Conservation (phyloP, 768 basidiomycete genomes). For the Postia placenta region DNA sequence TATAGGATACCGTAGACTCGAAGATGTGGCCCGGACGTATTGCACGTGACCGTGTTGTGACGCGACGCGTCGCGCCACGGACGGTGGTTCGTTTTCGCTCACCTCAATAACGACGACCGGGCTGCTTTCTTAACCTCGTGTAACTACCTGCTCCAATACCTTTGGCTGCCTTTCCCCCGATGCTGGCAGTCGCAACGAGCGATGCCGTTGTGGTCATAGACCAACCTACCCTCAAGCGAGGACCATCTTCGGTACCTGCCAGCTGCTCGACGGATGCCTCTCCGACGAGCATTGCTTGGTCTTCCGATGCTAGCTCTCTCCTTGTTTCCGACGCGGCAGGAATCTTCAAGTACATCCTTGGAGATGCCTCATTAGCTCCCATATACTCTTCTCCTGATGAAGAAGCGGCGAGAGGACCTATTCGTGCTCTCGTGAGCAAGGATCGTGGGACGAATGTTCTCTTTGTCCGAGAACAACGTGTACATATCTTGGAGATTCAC, state of each 20-base stretch:
- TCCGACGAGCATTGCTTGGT: conserved; percentile 46
- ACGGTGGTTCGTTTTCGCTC: not conserved
- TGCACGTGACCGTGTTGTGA: too few relatives aligned
- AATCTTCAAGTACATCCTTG: conserved; percentile 50
- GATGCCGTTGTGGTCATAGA: conserved; percentile 45
- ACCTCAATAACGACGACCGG: not conserved
- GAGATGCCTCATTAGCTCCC: conserved; percentile 37
- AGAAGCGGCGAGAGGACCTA: too few relatives aligned
- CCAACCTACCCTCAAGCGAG: conserved; percentile 38
- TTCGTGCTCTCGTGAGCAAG: conserved; percentile 27
- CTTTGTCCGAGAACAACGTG: conserved; percentile 38
- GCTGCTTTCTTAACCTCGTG: not conserved
- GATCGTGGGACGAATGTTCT: conserved; percentile 37
- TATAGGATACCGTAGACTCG: too few relatives aligned
- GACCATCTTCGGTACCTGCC: conserved; percentile 21
- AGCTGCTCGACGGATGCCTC: conserved; percentile 7
- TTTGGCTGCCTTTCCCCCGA: conserved; percentile 15
- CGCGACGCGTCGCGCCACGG: conserved; percentile 1
- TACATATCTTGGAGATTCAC: conserved; percentile 46
- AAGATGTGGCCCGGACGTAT: too few relatives aligned
- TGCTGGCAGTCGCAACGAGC: conserved; percentile 52
- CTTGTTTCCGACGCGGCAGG: conserved; percentile 43
- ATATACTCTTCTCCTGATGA: conserved; percentile 32
- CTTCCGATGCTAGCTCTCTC: conserved; percentile 46
- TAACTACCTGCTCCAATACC: not conserved